Percentiles rank a stretch among this genome's conserved stretches.
These are phyloP conservation scores for Aquilaria yunnanensis DNA, from an alignment of 345 rosid genomes.

Conservation along the genomic window DNA sequence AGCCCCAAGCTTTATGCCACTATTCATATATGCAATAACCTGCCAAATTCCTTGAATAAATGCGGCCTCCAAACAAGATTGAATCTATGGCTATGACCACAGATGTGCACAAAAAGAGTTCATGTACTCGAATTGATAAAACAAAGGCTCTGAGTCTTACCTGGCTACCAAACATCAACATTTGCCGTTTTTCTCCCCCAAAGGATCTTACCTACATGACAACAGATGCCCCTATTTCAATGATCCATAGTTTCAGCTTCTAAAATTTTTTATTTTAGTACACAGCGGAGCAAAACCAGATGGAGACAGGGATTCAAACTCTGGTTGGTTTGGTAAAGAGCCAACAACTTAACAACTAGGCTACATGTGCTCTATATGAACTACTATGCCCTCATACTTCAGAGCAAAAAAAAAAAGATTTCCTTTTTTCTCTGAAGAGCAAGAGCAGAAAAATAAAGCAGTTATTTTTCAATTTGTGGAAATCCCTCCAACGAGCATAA, in stretches of 20 bases:
- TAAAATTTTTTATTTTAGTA: conserved; percentile 6
- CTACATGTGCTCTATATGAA: too few species aligned
- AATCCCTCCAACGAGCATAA: too few species aligned
- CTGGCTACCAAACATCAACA: conserved; percentile 79
- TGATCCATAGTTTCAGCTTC: conserved; percentile 1
- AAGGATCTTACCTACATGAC: conserved; percentile 82
- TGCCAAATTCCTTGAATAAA: conserved; percentile 31
- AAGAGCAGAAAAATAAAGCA: too few species aligned
- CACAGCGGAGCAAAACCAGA: conserved; percentile 4
- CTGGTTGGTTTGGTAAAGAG: too few species aligned
- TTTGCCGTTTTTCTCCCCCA: conserved; percentile 91
- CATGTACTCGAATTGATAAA: neutral
- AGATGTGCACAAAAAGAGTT: neutral
- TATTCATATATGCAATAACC: conserved; percentile 78
- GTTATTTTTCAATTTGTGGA: too few species aligned
- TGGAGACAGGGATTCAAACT: too few species aligned
- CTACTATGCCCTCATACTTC: too few species aligned
- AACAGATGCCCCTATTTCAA: conserved; percentile 14
- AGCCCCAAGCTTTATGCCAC: conserved; percentile 89
- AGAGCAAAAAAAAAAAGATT: neutral
- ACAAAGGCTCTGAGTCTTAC: conserved; percentile 30
- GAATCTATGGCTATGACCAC: conserved; percentile 1
- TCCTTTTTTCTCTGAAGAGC: neutral
- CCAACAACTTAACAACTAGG: too few species aligned
- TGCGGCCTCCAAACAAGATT: conserved; percentile 9